Percentiles rank a stretch among this genome's conserved stretches.
Conservation (phyloP, 495 filamentous ascomycete species). For the Penicillium mononematosum region DNA sequence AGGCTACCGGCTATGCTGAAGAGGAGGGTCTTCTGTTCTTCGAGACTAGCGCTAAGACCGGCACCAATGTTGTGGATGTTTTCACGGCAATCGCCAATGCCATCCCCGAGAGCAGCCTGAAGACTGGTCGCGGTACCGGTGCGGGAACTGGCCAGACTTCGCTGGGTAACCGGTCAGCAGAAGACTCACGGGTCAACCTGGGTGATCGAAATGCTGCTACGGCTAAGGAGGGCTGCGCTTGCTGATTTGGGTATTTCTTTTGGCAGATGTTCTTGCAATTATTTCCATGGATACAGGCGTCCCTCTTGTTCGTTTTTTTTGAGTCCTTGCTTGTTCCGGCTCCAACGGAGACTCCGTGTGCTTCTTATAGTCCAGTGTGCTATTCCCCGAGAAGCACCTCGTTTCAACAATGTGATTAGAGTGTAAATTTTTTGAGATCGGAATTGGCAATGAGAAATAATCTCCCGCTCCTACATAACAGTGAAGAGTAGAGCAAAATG, state of each 20-base stretch:
- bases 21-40: conserved; percentile 94
- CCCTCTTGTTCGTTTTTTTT: conserved; percentile 15
- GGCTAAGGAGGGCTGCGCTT: conserved; percentile 91
- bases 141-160: conserved; percentile 54
- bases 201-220: conserved; percentile 47
- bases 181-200: conserved; percentile 48
- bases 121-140: conserved; percentile 71
- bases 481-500: not conserved
- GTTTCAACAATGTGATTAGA: conserved; percentile 9
- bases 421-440: conserved; percentile 10
- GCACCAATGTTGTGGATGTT: conserved; percentile 87
- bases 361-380: conserved; percentile 17
- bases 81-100: conserved; percentile 98
- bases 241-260: conserved; percentile 48
- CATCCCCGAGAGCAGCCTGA: conserved; percentile 93
- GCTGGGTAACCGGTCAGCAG: conserved; percentile 39
- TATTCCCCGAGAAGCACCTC: conserved; percentile 4
- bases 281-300: conserved; percentile 27
- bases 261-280: conserved; percentile 15
- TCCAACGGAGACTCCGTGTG: conserved; percentile 6
- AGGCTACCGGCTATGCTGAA: conserved; percentile 91
- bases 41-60: conserved; percentile 96
- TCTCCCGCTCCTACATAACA: not conserved
- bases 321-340: conserved; percentile 7
- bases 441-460: not conserved